A percentile compares a stretch with the other conserved stretches of the same genome.
These are phyloP conservation scores for Ophiosphaerella narmari DNA, from an alignment of 2,329 filamentous ascomycete species.

Conservation along the genomic window DNA sequence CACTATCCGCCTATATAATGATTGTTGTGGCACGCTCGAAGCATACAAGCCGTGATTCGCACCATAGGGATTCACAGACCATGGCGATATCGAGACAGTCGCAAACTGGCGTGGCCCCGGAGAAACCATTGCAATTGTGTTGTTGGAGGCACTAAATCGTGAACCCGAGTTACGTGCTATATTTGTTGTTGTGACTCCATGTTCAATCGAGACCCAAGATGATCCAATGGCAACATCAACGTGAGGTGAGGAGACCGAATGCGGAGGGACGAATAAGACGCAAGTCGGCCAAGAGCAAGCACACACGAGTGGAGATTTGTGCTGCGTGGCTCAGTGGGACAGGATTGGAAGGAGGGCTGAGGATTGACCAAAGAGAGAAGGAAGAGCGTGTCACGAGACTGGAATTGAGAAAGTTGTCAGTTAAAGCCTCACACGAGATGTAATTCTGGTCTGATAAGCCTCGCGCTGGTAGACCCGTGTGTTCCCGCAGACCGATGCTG, in stretches of 20 bases:
- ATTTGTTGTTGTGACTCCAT: constrained; percentile 37
- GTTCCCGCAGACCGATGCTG: constrained; percentile 29
- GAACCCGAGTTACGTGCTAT: constrained; percentile 40
- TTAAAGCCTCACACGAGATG: constrained; percentile 30
- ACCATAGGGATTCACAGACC: constrained; percentile 35
- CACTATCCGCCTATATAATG: constrained; percentile 30
- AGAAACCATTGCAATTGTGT: constrained; percentile 22
- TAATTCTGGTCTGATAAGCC: constrained; percentile 37
- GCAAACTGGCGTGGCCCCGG: constrained; percentile 38
- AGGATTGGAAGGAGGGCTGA: constrained; percentile 24
- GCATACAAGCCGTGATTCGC: constrained; percentile 20
- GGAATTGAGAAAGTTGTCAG: constrained; percentile 21
- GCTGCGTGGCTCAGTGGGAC: constrained; percentile 38
- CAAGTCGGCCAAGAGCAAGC: constrained; percentile 26
- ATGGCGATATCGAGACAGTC: constrained; percentile 40
- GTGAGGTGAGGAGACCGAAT: constrained; percentile 39
- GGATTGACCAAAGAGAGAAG: constrained; percentile 33
- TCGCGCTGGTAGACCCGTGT: constrained; percentile 36
- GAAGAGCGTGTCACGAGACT: constrained; percentile 42
- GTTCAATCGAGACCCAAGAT: constrained; percentile 31
- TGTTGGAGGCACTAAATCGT: constrained; percentile 23
- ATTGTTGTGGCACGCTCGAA: constrained; percentile 17
- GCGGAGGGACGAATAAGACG: constrained; percentile 43
- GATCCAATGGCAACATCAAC: constrained; percentile 42
- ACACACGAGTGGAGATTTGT: constrained; percentile 28